Base-by-base conservation (phyloP, 2,329 filamentous ascomycete genomes). In the Diplodia corticola region DNA sequence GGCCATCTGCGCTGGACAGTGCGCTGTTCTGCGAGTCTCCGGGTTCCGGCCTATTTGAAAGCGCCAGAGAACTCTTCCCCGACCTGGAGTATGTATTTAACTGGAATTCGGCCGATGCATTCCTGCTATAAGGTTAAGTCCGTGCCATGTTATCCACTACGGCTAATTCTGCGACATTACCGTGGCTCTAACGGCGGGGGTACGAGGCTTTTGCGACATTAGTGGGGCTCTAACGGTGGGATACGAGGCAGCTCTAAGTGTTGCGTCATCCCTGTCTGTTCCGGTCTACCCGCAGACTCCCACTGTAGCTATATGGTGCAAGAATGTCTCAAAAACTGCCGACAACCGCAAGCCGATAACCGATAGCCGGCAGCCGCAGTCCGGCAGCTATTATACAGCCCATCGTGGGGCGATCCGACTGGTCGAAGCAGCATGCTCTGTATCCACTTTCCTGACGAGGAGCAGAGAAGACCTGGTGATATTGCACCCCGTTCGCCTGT, bases 61-160 rank as follows among this genome's bases (percentile, higher is more conserved):
- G 60, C 15, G 49, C 60, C 6, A 40, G 60, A 12, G 60, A 63
- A 13, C 60, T 63, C 5, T 63, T 63, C 24, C 60, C 49, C 22
- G 60, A 53, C 28, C 30, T 63, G 5, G 60, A 50, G 22, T n/a
- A 22, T 6, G 12, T 40, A 5, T 30, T 63, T 9, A 44, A 24
- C 17, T 63, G 60, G 60, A 53, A 44, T 9, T 51, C 33, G 22
- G 60, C 30, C n/a, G 48, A 63, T 9, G n/a, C 57, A 3, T 61
- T 61, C 17, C 28, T 44, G n/a, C n/a, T 24, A 2, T n/a, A n/a
- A n/a, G 17, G 57, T 24, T 61, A 30, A 24, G 9, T 35, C 33
- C 12, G 1, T 35, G 33, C 10, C 0, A 35, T 35, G 10, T 3
- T 35, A 35, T 35, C 33, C 33, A 10, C 33, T 4, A 10, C 10